These are phyloP conservation scores for Middelhovenomyces tepae DNA, from an alignment of 805 yeast species.

Conservation along the genomic window DNA sequence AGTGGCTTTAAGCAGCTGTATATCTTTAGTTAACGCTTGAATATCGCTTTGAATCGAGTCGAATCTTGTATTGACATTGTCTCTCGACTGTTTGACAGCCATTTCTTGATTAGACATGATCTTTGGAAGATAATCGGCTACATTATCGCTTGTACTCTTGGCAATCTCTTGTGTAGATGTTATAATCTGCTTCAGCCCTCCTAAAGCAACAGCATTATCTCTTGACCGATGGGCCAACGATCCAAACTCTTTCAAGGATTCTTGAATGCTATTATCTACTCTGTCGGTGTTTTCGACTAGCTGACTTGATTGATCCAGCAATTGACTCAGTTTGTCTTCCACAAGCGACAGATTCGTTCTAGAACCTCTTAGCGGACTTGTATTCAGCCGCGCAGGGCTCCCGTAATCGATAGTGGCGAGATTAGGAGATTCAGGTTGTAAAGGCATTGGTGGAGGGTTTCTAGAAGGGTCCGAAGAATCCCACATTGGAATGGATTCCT, in stretches of 20 bases:
- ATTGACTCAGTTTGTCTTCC: constrained; percentile 16
- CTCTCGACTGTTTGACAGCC: too few species aligned
- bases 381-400: constrained; percentile 8
- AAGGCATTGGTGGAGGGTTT: constrained; percentile 35
- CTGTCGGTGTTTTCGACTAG: constrained; percentile 24
- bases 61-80: too few species aligned
- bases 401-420: constrained; percentile 16
- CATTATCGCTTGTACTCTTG: constrained; percentile 8
- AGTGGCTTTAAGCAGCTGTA: too few species aligned
- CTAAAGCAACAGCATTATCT: constrained; percentile 30
- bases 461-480: constrained; percentile 34
- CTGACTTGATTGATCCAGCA: constrained; percentile 22
- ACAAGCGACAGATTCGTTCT: constrained; percentile 14
- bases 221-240: constrained; percentile 27
- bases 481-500: constrained; percentile 25
- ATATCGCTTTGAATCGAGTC: too few species aligned
- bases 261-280: constrained; percentile 26
- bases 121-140: too few species aligned
- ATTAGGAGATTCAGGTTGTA: constrained; percentile 32
- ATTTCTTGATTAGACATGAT: too few species aligned
- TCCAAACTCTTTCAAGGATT: constrained; percentile 27
- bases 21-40: too few species aligned
- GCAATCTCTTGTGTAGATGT: constrained; percentile 2
- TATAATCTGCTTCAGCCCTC: too few species aligned
- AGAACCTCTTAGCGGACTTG: constrained; percentile 20